Base-by-base conservation (phyloP, 495 filamentous ascomycete genomes). In the Neurospora tetraspora region DNA sequence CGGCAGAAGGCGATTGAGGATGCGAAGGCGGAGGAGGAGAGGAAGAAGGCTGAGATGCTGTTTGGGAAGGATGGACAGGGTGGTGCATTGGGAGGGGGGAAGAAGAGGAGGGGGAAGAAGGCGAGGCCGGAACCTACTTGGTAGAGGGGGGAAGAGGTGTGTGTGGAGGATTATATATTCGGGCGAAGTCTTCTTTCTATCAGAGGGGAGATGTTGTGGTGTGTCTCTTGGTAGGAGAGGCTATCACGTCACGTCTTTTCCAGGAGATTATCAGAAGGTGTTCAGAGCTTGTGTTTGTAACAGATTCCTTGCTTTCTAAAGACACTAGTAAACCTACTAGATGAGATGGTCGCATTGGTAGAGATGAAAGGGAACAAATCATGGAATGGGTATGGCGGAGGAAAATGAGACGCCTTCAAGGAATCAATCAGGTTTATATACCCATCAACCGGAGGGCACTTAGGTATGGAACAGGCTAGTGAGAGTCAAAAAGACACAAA, bases 41-140 rank as follows among this genome's bases (percentile, higher is more conserved):
- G 79, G 69, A 85, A 82, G 80, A 86, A 76, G 85, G 87, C 77
- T 81, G 85, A 89, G 73, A 84, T 86, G 42, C 76, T 86, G 47
- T 77, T 87, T 70, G 86, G 81, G 40, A 85, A 85, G 31, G 80
- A 81, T 31, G 82, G 81, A 14, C 78, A 76, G 18, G 42, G 42
- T n/a, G 42, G 42, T 6, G 8, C 27, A 2, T 31, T 43, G 8
- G 78, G 76, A 5, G 78, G 80, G 2, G 78, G 74, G 4, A 82
- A 78, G 39, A 85, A 85, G 42, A 84, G 84, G 71, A 71, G 69
- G 45, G 73, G 75, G 76, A 82, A 81, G 73, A 77, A 76, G 76
- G 68, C 72, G 11, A 69, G 71, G 76, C 75, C 61, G 76, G 70
- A 61, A 1, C n/a, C 20, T 4, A 53, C 45, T 53, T 53, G 45